Base-by-base conservation (phyloP, 2,329 filamentous ascomycete species). In the Fusarium drepaniforme region DNA sequence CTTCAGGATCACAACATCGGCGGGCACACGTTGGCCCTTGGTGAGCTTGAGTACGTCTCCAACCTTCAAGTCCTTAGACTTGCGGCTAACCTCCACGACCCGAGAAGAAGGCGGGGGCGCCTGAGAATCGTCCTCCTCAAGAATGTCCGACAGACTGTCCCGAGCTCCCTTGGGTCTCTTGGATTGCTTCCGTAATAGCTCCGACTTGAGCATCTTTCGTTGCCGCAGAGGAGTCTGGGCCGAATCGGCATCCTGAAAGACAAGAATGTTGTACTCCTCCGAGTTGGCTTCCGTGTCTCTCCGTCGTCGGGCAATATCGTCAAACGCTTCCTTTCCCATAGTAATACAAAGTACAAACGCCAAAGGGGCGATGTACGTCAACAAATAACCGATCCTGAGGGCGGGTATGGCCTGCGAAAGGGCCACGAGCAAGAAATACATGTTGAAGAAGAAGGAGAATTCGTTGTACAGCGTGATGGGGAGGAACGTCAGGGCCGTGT, bases 401-500 rank as follows among this genome's bases (percentile, higher is more conserved):
- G 94, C 90, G 5, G 95, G 96, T 79, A 99, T 96, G 51, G 95
- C 92, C 84, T 99, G 97, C 42, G 96, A 98, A 60, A 98, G 85
- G 8, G 97, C 97, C 60, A 99, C 97, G 30, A 98, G 91, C 66
- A 99, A 88, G 83, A 99, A 99, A 83, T 99, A 99, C 88, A 98
- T 94, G 88, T 99, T 99, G 88, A 99, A 98, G 85, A 99, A 99
- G 87, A 98, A 99, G 70, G 96, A 98, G 82, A 99, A 99, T 82
- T 99, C 97, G 85, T 98, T 98, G 85, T 98, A 99, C 25, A 99
- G 87, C 0, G 97, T 99, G 63, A 96, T 89, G 3, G 97, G 97
- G 16, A 99, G 89, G 83, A 99, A 99, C 63, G 94, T 98, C 86
- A 96, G 93, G 1, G 96, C 92, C 35, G 96, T 98, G 83, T 99